Percentiles rank a stretch among this genome's conserved stretches.
These are phyloP conservation scores for Conticribra weissflogii DNA, from an alignment of 108 stramenopile species.

Conservation along the genomic window DNA sequence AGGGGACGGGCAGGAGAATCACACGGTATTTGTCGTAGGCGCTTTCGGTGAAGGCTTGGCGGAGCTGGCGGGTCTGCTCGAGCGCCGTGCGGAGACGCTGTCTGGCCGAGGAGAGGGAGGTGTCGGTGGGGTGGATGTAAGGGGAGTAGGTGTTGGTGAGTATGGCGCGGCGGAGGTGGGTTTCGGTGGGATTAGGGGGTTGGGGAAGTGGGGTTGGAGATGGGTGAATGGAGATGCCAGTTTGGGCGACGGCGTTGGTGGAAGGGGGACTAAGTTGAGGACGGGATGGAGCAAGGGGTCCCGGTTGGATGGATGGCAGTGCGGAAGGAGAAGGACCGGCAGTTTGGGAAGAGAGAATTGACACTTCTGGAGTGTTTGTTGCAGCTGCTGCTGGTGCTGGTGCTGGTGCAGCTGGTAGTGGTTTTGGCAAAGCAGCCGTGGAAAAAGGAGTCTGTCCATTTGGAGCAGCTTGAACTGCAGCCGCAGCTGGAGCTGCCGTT, in stretches of 20 bases:
- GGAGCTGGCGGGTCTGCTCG: conserved; percentile 71
- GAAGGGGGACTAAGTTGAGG: too few relatives aligned
- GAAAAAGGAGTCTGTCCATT: too few relatives aligned
- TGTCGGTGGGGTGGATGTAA: conserved; percentile 65
- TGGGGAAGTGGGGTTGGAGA: background rate
- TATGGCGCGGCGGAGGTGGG: background rate
- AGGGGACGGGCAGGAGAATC: conserved; percentile 56
- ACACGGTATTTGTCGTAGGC: conserved; percentile 78
- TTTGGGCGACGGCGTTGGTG: background rate
- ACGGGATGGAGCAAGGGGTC: too few relatives aligned
- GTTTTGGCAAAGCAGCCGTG: too few relatives aligned
- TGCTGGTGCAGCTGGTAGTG: background rate
- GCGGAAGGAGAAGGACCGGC: too few relatives aligned
- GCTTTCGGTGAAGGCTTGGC: conserved; percentile 74
- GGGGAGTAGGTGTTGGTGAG: conserved; percentile 56
- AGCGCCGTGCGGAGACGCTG: conserved; percentile 64
- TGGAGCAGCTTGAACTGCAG: too few relatives aligned
- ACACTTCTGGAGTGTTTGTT: too few relatives aligned
- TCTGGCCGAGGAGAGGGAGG: conserved; percentile 64
- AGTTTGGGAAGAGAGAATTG: too few relatives aligned
- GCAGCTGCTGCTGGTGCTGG: conserved; percentile 3
- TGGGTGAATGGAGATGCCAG: background rate
- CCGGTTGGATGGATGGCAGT: too few relatives aligned
- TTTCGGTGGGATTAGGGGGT: background rate
- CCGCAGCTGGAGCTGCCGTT: too few relatives aligned